Evolutionary conservation across 805 yeast genomes (phyloP), one percentile per base, ranked within the genome.

Genomic region (Brettanomyces anomalus): DNA sequence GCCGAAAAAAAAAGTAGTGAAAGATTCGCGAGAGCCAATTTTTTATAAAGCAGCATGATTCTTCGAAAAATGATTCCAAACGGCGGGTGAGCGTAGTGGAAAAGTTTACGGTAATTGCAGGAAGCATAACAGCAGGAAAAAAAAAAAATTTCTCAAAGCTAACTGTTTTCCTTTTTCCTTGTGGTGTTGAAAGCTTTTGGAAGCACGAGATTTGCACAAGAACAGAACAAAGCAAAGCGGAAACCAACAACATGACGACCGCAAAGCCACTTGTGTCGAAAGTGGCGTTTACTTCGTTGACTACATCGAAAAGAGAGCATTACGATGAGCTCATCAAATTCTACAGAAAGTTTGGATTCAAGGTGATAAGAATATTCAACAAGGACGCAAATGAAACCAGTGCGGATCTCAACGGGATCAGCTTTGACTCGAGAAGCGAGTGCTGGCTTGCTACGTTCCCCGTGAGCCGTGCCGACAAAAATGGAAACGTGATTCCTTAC

Each of bases 361-460:
- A 71, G 30, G 66, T 77, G 33, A 68, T 77, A 38, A 77, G 81
- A 55, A 77, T 70, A 51, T 83, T 70, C 59, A 68, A 79, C 47
- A 79, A 81, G 48, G 74, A 66, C 57, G 65, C 68, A 47, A 61
- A 65, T 43, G 60, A 47, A 45, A 58, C 50, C 34, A 61, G 46
- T 13, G 39, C 47, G 47, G 63, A 47, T 51, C 58, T 67, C 14
- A 59, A 65, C 37, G 89, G 89, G 4, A 66, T 83, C 37, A 73
- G 86, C 7, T 68, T 66, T 44, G 86, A 81, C 49, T 81, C 89
- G 1, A 54, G 80, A 40, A 73, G 69, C 48, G 94, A 84, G 60
- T 61, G 76, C 24, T 84, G 94, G 94, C 57, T 84, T 38, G 85
- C 81, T 58, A 65, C 79, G 18, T 81, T 77, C 58, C 86, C 85